These are phyloP conservation scores for Salix arbutifolia DNA, from an alignment of 345 rosid genomes.

Conservation along the genomic window DNA sequence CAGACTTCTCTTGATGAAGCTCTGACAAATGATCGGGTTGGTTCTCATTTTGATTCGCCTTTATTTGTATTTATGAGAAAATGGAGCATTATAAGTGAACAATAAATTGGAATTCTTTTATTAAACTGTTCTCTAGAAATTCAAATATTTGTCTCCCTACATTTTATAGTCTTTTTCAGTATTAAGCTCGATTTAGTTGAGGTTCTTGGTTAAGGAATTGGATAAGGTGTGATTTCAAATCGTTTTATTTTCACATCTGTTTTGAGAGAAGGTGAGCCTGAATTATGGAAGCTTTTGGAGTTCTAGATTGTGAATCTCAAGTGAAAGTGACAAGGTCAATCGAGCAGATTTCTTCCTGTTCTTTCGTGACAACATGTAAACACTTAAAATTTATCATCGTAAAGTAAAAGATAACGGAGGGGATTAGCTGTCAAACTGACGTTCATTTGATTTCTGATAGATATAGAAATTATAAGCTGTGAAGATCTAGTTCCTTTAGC, in stretches of 20 bases:
- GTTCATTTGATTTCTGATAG: neutral
- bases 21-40: slow-evolving; percentile 57
- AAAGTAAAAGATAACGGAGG: neutral
- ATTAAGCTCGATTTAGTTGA: neutral
- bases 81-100: neutral
- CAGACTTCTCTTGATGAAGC: slow-evolving; percentile 66
- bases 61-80: neutral
- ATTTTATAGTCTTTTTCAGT: neutral
- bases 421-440: neutral
- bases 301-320: neutral
- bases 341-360: neutral
- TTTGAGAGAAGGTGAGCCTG: neutral
- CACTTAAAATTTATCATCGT: neutral
- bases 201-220: neutral
- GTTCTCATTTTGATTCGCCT: slow-evolving; percentile 11
- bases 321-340: neutral
- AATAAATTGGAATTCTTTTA: neutral
- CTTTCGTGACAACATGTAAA: neutral
- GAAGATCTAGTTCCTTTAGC: neutral
- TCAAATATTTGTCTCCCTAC: neutral
- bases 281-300: neutral
- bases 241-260: neutral
- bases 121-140: neutral
- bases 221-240: neutral
- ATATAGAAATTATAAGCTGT: neutral